A percentile compares a stretch with the other conserved stretches of the same genome.
Evolutionary conservation across 495 filamentous ascomycete genomes (phyloP).

Genomic region (Penicillium ucsense): DNA sequence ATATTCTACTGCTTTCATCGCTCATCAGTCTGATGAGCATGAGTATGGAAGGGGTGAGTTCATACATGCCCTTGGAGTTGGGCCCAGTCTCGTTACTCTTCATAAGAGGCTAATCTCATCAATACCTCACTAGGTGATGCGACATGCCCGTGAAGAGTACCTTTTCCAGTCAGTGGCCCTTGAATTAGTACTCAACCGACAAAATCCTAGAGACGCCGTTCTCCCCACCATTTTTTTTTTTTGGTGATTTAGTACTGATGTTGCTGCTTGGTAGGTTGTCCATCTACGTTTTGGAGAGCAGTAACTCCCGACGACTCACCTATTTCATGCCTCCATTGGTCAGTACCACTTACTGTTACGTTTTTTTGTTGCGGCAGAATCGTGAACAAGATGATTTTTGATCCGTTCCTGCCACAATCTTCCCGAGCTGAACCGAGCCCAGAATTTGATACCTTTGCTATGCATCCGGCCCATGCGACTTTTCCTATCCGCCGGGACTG

Average conservation of each 20-base stretch:
- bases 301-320: slow-evolving; percentile 65
- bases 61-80: not conserved
- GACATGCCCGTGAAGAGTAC: slow-evolving; percentile 62
- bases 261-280: slow-evolving; percentile 26
- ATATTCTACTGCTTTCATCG: slow-evolving; percentile 83
- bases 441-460: slow-evolving; percentile 78
- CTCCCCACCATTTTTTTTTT: too few species aligned
- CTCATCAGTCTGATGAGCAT: slow-evolving; percentile 88
- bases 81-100: not conserved
- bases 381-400: too few species aligned
- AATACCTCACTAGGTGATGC: slow-evolving; percentile 47
- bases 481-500: slow-evolving; percentile 58
- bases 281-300: slow-evolving; percentile 69
- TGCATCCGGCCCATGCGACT: slow-evolving; percentile 77
- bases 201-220: too few species aligned
- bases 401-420: not conserved
- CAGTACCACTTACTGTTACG: slow-evolving; percentile 12
- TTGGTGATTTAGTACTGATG: not conserved
- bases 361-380: too few species aligned
- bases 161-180: slow-evolving; percentile 61
- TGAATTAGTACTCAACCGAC: not conserved
- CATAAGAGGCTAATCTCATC: not conserved
- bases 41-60: slow-evolving; percentile 71
- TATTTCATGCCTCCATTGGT: slow-evolving; percentile 65
- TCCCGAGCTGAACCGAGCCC: slow-evolving; percentile 20